Base-by-base conservation (phyloP, 2,329 filamentous ascomycete species). In the Sarocladium kiliense region DNA sequence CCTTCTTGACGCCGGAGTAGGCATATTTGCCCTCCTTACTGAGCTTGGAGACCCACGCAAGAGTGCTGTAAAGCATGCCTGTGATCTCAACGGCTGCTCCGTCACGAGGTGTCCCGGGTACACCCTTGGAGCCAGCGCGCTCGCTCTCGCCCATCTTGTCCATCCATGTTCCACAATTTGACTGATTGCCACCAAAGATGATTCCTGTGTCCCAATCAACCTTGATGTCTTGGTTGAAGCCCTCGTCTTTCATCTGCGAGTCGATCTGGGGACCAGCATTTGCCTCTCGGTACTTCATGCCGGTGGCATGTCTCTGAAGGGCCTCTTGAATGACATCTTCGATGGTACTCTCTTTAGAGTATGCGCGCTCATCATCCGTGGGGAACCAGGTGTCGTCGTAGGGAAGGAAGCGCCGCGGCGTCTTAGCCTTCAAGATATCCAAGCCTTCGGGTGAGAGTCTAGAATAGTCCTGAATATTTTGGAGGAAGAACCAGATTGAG, bases 101-200 rank as follows among this genome's bases (percentile, higher is more conserved):
- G 68, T 99, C 95, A 64, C 95, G 88, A 47, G 94, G 94, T n/a
- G 94, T 99, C 9, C 92, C 94, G 1, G 94, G 95, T 19, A 96
- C 78, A 51, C 94, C 95, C 74, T 97, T 97, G 65, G 86, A 96
- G 57, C 88, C 87, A 16, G 95, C 94, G 58, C 86, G 89, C 60
- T 89, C 85, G 59, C 91, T 96, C 71, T 99, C 94, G n/a, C 94
- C 94, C 94, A 99, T 99, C 80, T 99, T 99, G 78, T 99, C 94
- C 91, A 97, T 97, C 94, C 94, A 99, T 1, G 94, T 99, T 54
- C 94, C 94, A 64, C 95, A 99, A 71, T 99, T 99, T 72, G 76
- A 80, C 66, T 97, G 92, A 65, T 90, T 97, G 32, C 95, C 94
- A 55, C 95, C 94, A 65, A 95, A 96, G 56, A 99, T 86, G 59